Evolutionary conservation across 257 asterid species (phyloP).

Genomic region (Solanum rostratum): DNA sequence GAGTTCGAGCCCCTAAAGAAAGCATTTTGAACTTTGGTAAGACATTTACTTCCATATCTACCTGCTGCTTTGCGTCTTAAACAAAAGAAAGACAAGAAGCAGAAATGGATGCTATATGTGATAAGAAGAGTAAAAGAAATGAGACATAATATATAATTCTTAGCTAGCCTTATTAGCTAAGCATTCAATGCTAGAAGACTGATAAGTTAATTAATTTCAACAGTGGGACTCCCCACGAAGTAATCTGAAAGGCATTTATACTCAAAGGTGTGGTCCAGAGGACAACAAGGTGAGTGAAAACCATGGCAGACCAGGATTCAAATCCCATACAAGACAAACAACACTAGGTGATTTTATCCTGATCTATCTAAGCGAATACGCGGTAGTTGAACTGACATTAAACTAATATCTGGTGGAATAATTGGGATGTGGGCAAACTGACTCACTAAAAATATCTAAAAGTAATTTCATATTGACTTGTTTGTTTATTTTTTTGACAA

Average conservation of each 20-base stretch:
- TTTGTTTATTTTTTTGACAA: background rate
- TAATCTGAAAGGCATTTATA: background rate
- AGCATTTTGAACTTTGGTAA: background rate
- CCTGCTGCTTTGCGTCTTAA: background rate
- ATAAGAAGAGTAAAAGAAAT: background rate
- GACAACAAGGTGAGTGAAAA: background rate
- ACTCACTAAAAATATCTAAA: background rate
- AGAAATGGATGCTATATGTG: background rate
- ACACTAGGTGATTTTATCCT: background rate
- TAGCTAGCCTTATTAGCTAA: background rate
- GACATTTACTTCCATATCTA: background rate
- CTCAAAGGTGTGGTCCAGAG: background rate
- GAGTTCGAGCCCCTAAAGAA: constrained; percentile 66
- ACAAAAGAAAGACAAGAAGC: background rate
- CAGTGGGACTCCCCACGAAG: background rate
- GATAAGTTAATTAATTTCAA: background rate
- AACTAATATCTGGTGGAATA: background rate
- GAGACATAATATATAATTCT: background rate
- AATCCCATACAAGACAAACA: background rate
- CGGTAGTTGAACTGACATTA: background rate
- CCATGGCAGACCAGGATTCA: background rate
- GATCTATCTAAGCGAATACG: background rate
- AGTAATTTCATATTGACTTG: background rate
- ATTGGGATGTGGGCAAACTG: background rate
- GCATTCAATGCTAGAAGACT: background rate